Percentiles rank a stretch among this genome's conserved stretches.
Conservation (phyloP, 495 filamentous ascomycete species). For the Xylaria grammica region DNA sequence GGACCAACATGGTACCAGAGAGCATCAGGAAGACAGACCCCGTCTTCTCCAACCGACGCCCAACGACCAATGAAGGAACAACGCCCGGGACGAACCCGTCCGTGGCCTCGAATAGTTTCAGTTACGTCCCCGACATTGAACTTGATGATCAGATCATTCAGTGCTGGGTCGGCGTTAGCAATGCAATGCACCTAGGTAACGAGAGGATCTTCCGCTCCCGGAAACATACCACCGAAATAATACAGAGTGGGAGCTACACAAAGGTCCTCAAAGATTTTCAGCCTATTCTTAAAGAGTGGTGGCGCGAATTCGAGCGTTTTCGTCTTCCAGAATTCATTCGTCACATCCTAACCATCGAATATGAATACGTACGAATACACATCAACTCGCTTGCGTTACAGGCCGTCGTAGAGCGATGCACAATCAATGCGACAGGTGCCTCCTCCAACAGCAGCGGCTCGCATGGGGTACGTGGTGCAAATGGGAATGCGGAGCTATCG, state of each 20-base stretch:
- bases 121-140: conserved; percentile 62
- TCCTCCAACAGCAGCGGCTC: conserved; percentile 43
- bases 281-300: conserved; percentile 76
- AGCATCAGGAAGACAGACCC: conserved; percentile 57
- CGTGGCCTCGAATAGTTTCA: conserved; percentile 56
- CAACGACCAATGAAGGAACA: conserved; percentile 53
- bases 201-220: conserved; percentile 82
- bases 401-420: conserved; percentile 92
- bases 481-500: conserved; percentile 55
- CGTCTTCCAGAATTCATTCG: conserved; percentile 75
- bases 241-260: conserved; percentile 82
- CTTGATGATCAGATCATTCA: conserved; percentile 81
- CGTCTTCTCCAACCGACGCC: conserved; percentile 48
- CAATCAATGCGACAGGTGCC: conserved; percentile 66
- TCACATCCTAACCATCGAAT: conserved; percentile 87
- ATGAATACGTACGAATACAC: conserved; percentile 88
- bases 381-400: conserved; percentile 92
- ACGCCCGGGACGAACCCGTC: conserved; percentile 61
- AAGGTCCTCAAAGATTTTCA: conserved; percentile 79
- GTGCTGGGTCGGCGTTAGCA: conserved; percentile 89
- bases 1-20: conserved; percentile 90
- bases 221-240: conserved; percentile 82
- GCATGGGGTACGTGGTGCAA: conserved; percentile 28
- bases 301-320: conserved; percentile 72
- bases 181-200: conserved; percentile 86